phyloP scores from a whole-genome alignment of 2,329 filamentous ascomycete genomes.

The Paramyrothecium roridum region DNA sequence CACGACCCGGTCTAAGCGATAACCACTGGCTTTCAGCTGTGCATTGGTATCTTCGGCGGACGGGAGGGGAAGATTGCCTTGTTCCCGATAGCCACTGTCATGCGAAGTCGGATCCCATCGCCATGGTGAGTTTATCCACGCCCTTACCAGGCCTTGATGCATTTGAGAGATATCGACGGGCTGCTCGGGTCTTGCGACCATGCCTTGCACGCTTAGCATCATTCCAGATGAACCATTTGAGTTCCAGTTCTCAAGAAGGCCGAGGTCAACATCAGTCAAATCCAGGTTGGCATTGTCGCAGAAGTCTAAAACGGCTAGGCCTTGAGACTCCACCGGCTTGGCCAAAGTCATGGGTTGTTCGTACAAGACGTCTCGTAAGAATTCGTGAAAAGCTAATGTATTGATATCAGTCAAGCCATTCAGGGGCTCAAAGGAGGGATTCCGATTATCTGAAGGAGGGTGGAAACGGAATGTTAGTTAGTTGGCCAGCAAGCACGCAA shows the following conservation, averaged over 20 bases:
- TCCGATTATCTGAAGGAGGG: neutral
- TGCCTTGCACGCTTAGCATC: conserved; percentile 15
- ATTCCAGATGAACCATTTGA: conserved; percentile 29
- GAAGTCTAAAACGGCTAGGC: conserved; percentile 45
- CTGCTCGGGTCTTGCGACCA: conserved; percentile 26
- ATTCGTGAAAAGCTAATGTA: conserved; percentile 42
- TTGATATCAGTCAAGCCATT: neutral
- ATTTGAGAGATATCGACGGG: conserved; percentile 41
- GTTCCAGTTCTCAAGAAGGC: conserved; percentile 47
- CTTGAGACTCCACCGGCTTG: conserved; percentile 35
- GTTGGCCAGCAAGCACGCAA: no score
- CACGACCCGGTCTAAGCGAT: conserved; percentile 35
- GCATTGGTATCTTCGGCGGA: conserved; percentile 32
- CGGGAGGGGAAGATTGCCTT: conserved; percentile 41
- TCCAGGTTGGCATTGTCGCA: conserved; percentile 47
- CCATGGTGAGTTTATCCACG: conserved; percentile 50
- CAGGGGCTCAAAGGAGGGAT: neutral
- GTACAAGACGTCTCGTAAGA: conserved; percentile 48
- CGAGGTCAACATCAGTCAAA: conserved; percentile 50
- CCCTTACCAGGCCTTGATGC: conserved; percentile 42
- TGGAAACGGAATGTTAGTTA: no score
- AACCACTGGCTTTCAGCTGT: conserved; percentile 34
- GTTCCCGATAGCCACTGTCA: conserved; percentile 41
- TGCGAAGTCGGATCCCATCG: conserved; percentile 43
- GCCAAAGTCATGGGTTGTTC: conserved; percentile 36